Evolutionary conservation across 208 protist genomes (phyloP), one percentile per base, ranked within the genome.

Genomic region (Leishmania gerbilli): DNA sequence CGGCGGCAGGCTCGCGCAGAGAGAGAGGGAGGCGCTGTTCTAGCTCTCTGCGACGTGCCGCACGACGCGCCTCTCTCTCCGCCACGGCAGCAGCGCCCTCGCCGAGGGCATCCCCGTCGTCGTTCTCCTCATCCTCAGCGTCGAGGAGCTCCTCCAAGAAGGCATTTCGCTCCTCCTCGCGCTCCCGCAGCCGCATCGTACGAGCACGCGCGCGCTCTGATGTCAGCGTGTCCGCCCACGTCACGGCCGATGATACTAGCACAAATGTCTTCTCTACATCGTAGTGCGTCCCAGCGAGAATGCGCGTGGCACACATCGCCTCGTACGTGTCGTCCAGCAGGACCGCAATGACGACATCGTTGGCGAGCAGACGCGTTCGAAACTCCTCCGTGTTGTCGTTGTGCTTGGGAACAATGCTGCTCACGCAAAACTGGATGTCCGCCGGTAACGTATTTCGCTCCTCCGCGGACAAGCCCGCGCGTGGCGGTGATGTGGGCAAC

Each of bases 231-330:
- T 95, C 88, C 17, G 93, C 84, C 95, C 96, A 98, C 62, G 93
- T 96, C 47, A 98, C 79, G 3, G 89, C 86, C 31, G 92, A 97
- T 1, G 95, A 97, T 17, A 98, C 91, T 34, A 98, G 86, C 62
- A 98, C 93, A 84, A 98, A 98, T 11, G 94, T 97, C 86, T 98
- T 98, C 76, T 97, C 92, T 51, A 96, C 93, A 51, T 98, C 91
- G 85, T 96, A 98, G 83, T 95, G 91, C 3, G 92, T 89, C 51
- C 91, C 90, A 9, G 85, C 76, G 7, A 98, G 84, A 17, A 97
- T 86, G 56, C 92, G 93, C 75, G 97, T 95, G 53, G 96, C 91
- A 56, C 90, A 95, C 80, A 91, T 93, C 1, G 95, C 91, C 79
- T 97, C 96, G 80, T 95, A 95, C 3, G 81, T 84, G 75, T 93